Evolutionary conservation across 1,139 yeast genomes (phyloP).

Genomic region (Geotrichum phurueaensis): DNA sequence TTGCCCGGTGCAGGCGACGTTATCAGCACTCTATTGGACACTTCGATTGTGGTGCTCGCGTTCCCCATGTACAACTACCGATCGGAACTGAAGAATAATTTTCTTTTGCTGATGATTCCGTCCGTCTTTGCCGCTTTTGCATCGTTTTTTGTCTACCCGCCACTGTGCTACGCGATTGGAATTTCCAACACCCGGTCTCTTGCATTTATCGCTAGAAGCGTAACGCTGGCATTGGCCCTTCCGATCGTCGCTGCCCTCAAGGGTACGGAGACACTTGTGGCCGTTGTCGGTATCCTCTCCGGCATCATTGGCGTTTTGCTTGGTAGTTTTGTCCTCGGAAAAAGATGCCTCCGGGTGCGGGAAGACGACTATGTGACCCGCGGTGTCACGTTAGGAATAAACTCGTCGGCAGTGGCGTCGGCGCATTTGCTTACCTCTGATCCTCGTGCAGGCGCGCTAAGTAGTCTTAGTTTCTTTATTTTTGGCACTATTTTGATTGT

Average conservation of each 20-base stretch:
- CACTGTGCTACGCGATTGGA: conserved; percentile 59
- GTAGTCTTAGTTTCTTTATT: conserved; percentile 61
- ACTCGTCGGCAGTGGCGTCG: conserved; percentile 78
- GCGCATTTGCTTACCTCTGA: conserved; percentile 64
- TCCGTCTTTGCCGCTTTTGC: conserved; percentile 51
- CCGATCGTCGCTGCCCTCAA: conserved; percentile 61
- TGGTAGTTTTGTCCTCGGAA: conserved; percentile 50
- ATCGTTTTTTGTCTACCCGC: conserved; percentile 64
- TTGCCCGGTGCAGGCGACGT: conserved; percentile 84
- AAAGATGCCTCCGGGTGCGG: conserved; percentile 43
- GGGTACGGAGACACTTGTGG: conserved; percentile 68
- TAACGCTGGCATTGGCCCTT: conserved; percentile 74
- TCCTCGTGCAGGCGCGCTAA: conserved; percentile 77
- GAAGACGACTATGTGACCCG: conserved; percentile 66
- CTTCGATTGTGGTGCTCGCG: conserved; percentile 68
- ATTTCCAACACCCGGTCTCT: conserved; percentile 54
- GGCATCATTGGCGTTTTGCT: conserved; percentile 71
- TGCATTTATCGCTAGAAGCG: conserved; percentile 75
- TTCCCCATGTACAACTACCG: conserved; percentile 75
- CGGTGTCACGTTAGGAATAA: conserved; percentile 70
- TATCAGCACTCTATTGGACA: conserved; percentile 63
- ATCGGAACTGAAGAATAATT: conserved; percentile 54
- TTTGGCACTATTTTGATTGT: conserved; percentile 72
- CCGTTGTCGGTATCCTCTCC: conserved; percentile 70
- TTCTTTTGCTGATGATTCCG: conserved; percentile 54